Evolutionary conservation across 2,329 filamentous ascomycete species (phyloP), one percentile per base, ranked within the genome.

Genomic region (Ophiostoma piceae): DNA sequence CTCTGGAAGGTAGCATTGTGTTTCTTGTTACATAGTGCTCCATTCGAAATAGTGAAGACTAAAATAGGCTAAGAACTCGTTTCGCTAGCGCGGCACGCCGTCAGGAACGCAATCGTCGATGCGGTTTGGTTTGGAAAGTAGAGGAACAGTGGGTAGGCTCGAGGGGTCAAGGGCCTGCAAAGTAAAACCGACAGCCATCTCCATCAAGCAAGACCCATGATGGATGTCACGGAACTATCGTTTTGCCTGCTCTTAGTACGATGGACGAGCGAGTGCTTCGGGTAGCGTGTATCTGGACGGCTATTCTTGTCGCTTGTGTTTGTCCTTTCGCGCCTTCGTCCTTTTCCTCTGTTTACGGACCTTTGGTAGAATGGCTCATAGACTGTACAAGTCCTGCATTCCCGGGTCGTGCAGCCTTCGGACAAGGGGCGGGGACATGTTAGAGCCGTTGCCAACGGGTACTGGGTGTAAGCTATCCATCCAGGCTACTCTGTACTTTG

Each of bases 31-130:
- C 65, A 37, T 39, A 3, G 62, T 14, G 32, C 62, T n/a, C 43
- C 43, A 47, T 47, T 47, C 43, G 4, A 65, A 41, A 39, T 9
- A 65, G 19, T 37, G 32, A 35, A n/a, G 35, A 65, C 19, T 22
- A 39, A 16, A 65, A 41, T 22, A 65, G 62, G 62, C 62, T 39
- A 41, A 65, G 35, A 41, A 39, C 35, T 60, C 69, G 62, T 51
- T 41, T 67, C 64, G 65, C 35, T 71, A 71, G 71, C 67, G 71
- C 51, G 19, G 35, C 60, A 67, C 70, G 66, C 70, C 70, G 68
- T 66, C 68, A 70, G 71, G 71, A 68, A 71, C 70, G 39, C 65
- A 69, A 37, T 69, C 67, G 64, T 57, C 57, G 54, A 67, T 67
- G 65, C 47, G 68, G 68, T 22, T 67, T 41, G 67, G 68, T 39